Evolutionary conservation across 2,329 filamentous ascomycete genomes (phyloP).

Genomic region (Massarina eburnea): DNA sequence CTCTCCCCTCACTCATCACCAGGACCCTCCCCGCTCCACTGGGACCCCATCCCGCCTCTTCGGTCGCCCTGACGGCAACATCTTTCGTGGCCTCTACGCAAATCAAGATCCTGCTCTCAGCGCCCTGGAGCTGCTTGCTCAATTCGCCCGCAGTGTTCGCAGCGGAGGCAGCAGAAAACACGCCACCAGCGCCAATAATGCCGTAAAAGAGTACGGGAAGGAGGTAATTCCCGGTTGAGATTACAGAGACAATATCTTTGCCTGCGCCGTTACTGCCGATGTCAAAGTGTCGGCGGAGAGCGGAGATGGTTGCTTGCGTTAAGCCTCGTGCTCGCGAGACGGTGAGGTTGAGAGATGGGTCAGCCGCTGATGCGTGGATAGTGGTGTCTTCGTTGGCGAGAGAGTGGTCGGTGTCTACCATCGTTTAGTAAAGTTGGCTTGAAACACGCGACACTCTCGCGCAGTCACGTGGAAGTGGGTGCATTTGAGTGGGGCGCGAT

Average conservation of each 20-base stretch:
- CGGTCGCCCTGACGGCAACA: slow-evolving; percentile 53
- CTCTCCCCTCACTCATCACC: slow-evolving; percentile 49
- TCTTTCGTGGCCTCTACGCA: slow-evolving; percentile 54
- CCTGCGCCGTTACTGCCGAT: slow-evolving; percentile 54
- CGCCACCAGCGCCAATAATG: slow-evolving; percentile 60
- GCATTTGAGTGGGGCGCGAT: background rate
- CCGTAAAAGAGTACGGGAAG: slow-evolving; percentile 58
- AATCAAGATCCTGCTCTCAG: slow-evolving; percentile 46
- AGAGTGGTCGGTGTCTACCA: slow-evolving; percentile 30
- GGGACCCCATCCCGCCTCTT: slow-evolving; percentile 45
- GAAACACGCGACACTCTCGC: slow-evolving; percentile 1
- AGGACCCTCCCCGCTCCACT: slow-evolving; percentile 50
- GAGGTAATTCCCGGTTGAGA: slow-evolving; percentile 60
- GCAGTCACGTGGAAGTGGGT: slow-evolving; percentile 4
- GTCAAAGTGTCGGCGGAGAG: slow-evolving; percentile 56
- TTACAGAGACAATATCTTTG: slow-evolving; percentile 55
- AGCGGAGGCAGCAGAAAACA: slow-evolving; percentile 59
- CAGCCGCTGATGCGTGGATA: slow-evolving; percentile 60
- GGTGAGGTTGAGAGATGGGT: slow-evolving; percentile 57
- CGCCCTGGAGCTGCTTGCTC: slow-evolving; percentile 50
- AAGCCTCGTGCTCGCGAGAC: slow-evolving; percentile 54
- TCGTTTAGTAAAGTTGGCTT: background rate
- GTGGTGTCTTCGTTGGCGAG: slow-evolving; percentile 51
- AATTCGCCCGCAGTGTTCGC: slow-evolving; percentile 56
- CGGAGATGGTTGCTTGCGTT: slow-evolving; percentile 57